Conservation (phyloP, 352 stramenopile genomes). For the Phytophthora pseudosyringae region DNA sequence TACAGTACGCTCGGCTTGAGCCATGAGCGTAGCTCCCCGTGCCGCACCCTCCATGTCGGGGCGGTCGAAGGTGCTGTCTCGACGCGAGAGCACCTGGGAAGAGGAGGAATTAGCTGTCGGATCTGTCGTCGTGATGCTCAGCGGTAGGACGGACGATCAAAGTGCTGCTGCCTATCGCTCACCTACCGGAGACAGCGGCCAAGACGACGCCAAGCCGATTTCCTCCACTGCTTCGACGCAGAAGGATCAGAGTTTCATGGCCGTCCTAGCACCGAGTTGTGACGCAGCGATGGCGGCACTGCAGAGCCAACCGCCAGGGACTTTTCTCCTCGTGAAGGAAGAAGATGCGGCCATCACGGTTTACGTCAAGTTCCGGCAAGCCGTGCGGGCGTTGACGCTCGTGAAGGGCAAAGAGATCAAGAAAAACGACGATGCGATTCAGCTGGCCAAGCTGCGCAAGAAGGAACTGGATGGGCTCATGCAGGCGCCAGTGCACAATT, state of each 20-base stretch:
- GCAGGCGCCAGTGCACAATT: conserved; percentile 51
- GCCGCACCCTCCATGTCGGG: conserved; percentile 15
- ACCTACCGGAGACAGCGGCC: background rate
- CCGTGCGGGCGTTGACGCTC: conserved; percentile 47
- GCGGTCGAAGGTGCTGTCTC: conserved; percentile 13
- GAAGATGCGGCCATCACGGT: conserved; percentile 47
- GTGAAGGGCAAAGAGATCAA: conserved; percentile 60
- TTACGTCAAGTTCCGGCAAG: conserved; percentile 66
- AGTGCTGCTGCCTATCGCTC: conserved; percentile 13
- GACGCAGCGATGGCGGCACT: conserved; percentile 51
- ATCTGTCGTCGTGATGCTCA: conserved; percentile 28
- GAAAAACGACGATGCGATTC: conserved; percentile 42
- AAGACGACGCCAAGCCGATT: conserved; percentile 17
- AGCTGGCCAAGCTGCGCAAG: conserved; percentile 40
- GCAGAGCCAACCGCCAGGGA: conserved; percentile 47
- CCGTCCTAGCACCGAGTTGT: conserved; percentile 50
- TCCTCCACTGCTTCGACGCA: conserved; percentile 5
- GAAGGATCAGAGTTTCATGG: conserved; percentile 47
- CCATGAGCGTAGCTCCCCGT: conserved; percentile 32
- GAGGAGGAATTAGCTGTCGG: conserved; percentile 25
- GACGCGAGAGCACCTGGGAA: conserved; percentile 5
- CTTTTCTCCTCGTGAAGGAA: conserved; percentile 56
- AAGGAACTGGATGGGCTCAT: conserved; percentile 26
- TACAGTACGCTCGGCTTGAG: background rate
- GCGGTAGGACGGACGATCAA: conserved; percentile 15